phyloP scores from a whole-genome alignment of 345 rosid genomes.

The Aquilaria malaccensis region DNA sequence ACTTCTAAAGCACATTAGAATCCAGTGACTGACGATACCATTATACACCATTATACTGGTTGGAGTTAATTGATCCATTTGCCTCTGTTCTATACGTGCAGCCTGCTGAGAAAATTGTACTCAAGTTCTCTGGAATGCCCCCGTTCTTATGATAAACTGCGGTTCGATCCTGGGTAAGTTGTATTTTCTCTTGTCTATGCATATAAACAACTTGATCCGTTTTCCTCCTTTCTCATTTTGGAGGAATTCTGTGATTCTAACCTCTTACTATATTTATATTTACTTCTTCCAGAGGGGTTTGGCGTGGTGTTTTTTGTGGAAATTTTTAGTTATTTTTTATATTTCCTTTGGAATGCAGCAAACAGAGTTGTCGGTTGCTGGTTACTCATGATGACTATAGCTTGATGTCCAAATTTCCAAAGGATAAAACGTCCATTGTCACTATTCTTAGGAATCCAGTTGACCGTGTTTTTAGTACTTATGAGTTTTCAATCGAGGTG shows the following conservation, averaged over 20 bases:
- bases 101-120: constrained; percentile 85
- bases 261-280: constrained; percentile 5
- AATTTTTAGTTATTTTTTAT: not conserved
- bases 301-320: too few relatives aligned
- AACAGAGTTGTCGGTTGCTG: constrained; percentile 67
- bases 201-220: too few relatives aligned
- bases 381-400: constrained; percentile 97
- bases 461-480: constrained; percentile 83
- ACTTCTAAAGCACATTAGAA: constrained; percentile 1
- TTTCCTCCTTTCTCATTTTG: too few relatives aligned
- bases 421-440: constrained; percentile 76
- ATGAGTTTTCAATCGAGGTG: constrained; percentile 92
- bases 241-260: too few relatives aligned
- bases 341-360: constrained; percentile 41
- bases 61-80: constrained; percentile 3
- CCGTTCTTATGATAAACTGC: constrained; percentile 86
- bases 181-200: not conserved
- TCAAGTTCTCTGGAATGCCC: constrained; percentile 70
- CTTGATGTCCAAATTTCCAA: constrained; percentile 77
- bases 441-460: constrained; percentile 88
- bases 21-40: not conserved
- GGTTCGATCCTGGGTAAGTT: constrained; percentile 78
- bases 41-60: constrained; percentile 1
- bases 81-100: constrained; percentile 26
- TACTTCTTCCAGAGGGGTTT: not conserved